Conservation (phyloP, 2,329 filamentous ascomycete genomes). For the Paecilomyces dactylethromorphus region DNA sequence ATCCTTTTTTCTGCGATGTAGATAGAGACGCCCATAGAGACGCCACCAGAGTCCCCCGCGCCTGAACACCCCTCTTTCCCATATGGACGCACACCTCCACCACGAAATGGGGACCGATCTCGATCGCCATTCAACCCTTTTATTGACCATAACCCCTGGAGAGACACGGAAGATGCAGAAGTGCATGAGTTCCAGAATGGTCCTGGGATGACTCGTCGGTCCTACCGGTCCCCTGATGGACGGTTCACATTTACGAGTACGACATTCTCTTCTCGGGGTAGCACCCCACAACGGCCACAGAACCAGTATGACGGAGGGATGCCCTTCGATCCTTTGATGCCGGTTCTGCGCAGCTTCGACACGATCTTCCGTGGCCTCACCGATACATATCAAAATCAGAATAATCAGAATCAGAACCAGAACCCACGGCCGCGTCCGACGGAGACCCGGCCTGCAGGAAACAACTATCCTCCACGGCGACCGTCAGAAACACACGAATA, state of each 20-base stretch:
- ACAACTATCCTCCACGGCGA: not conserved
- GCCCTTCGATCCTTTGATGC: constrained; percentile 22
- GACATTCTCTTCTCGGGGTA: constrained; percentile 17
- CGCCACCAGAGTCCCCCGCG: constrained; percentile 19
- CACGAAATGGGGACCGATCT: constrained; percentile 13
- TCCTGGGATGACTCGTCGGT: constrained; percentile 26
- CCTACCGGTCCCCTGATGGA: constrained; percentile 41
- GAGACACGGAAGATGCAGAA: constrained; percentile 41
- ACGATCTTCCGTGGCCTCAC: constrained; percentile 42
- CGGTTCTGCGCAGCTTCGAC: constrained; percentile 30
- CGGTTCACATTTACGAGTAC: constrained; percentile 35
- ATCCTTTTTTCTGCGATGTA: constrained; percentile 8
- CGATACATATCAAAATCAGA: constrained; percentile 21
- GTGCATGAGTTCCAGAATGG: constrained; percentile 14
- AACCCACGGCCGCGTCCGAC: not conserved
- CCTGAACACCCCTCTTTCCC: constrained; percentile 13
- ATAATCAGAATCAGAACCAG: constrained; percentile 8
- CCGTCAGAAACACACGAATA: not conserved
- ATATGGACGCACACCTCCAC: constrained; percentile 19
- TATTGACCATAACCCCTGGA: constrained; percentile 43
- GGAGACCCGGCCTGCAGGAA: not conserved
- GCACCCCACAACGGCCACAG: constrained; percentile 10
- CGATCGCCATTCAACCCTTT: constrained; percentile 24
- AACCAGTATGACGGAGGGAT: constrained; percentile 5
- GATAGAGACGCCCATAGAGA: constrained; percentile 31